Evolutionary conservation across 2,329 filamentous ascomycete genomes (phyloP).

Genomic region (Hymenoscyphus salicellus): DNA sequence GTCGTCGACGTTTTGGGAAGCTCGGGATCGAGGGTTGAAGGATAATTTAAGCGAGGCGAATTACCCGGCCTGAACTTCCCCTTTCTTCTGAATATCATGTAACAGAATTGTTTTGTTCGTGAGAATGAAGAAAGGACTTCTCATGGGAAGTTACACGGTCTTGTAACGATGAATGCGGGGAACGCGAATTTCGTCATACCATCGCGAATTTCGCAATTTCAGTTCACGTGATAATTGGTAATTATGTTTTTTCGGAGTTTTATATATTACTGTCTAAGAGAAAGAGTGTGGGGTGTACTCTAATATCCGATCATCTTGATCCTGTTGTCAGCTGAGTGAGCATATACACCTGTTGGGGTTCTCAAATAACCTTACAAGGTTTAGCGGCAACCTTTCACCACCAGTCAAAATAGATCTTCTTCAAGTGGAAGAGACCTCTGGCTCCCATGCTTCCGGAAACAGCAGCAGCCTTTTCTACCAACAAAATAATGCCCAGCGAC

Average conservation of each 20-base stretch:
- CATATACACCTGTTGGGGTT: too few relatives aligned
- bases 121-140: not conserved
- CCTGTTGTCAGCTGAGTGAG: too few relatives aligned
- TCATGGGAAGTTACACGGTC: not conserved
- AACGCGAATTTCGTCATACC: not conserved
- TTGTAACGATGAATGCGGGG: not conserved
- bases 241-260: too few relatives aligned
- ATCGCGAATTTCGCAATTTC: not conserved
- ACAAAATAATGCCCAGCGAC: not conserved
- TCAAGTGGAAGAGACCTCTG: not conserved
- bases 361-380: too few relatives aligned
- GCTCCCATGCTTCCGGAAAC: not conserved
- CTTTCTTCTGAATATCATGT: not conserved
- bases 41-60: not conserved
- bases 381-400: not conserved
- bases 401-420: not conserved
- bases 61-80: not conserved
- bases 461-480: not conserved
- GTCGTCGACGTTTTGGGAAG: not conserved
- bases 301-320: too few relatives aligned
- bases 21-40: not conserved
- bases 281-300: too few relatives aligned
- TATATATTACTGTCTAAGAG: too few relatives aligned
- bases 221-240: not conserved
- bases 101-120: not conserved